A percentile compares a stretch with the other conserved stretches of the same genome.
Evolutionary conservation across 768 basidiomycete genomes (phyloP).

Genomic region (Trametes villosa): DNA sequence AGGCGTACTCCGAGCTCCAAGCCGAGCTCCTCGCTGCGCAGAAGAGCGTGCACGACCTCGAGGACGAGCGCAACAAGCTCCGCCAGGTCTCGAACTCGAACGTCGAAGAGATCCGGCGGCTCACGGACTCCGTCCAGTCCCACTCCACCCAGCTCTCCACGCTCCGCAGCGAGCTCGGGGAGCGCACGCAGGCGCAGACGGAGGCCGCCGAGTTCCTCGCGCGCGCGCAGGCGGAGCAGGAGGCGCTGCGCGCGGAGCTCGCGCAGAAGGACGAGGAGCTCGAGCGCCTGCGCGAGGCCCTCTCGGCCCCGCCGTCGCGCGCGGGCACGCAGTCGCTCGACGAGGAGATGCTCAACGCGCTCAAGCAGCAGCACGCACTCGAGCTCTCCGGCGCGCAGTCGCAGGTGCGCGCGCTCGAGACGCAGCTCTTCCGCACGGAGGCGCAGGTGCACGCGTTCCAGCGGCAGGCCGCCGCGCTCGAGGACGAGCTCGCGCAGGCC

Average conservation of each 20-base stretch:
- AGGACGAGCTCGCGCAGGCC: slow-evolving; percentile 62
- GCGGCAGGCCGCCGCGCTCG: slow-evolving; percentile 64
- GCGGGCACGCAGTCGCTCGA: slow-evolving; percentile 59
- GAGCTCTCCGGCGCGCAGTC: slow-evolving; percentile 83
- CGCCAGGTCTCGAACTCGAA: slow-evolving; percentile 60
- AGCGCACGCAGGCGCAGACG: slow-evolving; percentile 49
- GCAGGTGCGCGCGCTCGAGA: slow-evolving; percentile 77
- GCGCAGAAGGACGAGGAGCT: slow-evolving; percentile 68
- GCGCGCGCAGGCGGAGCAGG: slow-evolving; percentile 70
- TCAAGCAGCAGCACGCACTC: slow-evolving; percentile 76
- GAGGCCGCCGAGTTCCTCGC: slow-evolving; percentile 69
- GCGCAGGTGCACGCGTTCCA: slow-evolving; percentile 68
- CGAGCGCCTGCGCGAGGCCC: slow-evolving; percentile 55
- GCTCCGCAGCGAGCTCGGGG: slow-evolving; percentile 57
- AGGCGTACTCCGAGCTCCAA: slow-evolving; percentile 63
- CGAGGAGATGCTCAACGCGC: slow-evolving; percentile 71
- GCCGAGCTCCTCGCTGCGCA: slow-evolving; percentile 60
- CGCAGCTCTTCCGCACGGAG: slow-evolving; percentile 72
- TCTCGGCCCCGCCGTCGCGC: slow-evolving; percentile 40
- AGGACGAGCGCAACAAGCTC: slow-evolving; percentile 64
- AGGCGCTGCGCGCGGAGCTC: slow-evolving; percentile 67
- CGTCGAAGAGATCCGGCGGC: slow-evolving; percentile 61
- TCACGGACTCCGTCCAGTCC: slow-evolving; percentile 47
- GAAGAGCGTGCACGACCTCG: slow-evolving; percentile 59
- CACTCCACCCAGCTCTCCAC: slow-evolving; percentile 59